These are phyloP conservation scores for Saposhnikovia divaricata DNA, from an alignment of 129 eudicot species.

Conservation along the genomic window DNA sequence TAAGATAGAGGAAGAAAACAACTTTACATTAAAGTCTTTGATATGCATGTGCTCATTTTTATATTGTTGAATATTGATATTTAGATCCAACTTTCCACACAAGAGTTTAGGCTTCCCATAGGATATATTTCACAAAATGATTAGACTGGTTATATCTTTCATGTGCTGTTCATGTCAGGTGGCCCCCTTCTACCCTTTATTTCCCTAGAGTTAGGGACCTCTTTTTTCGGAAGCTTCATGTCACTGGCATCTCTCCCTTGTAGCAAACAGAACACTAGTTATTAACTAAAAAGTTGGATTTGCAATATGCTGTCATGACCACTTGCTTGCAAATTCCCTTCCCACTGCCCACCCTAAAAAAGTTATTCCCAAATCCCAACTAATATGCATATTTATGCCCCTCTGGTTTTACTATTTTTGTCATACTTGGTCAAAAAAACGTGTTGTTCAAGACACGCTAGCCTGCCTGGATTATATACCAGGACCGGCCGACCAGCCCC, in stretches of 20 bases:
- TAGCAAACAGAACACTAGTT: neutral
- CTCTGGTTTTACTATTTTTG: neutral
- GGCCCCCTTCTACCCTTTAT: neutral
- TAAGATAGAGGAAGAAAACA: slow-evolving; percentile 9
- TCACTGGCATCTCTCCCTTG: neutral
- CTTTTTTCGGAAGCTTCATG: neutral
- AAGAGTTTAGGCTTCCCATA: neutral
- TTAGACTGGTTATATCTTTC: neutral
- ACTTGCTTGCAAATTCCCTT: neutral
- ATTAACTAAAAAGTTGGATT: neutral
- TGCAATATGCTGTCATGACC: neutral
- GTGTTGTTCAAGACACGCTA: too few relatives aligned
- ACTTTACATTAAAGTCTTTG: neutral
- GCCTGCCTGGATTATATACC: too few relatives aligned
- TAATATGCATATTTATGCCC: neutral
- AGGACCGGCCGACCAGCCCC: too few relatives aligned
- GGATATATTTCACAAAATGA: neutral
- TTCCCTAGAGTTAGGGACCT: neutral
- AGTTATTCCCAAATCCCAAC: neutral
- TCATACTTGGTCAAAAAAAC: too few relatives aligned
- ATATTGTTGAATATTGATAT: neutral
- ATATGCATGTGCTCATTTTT: neutral
- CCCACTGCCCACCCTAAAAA: neutral
- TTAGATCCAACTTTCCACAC: neutral
- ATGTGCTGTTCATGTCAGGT: neutral